Evolutionary conservation across 805 yeast genomes (phyloP).

Genomic region (Metschnikowia borealis): DNA sequence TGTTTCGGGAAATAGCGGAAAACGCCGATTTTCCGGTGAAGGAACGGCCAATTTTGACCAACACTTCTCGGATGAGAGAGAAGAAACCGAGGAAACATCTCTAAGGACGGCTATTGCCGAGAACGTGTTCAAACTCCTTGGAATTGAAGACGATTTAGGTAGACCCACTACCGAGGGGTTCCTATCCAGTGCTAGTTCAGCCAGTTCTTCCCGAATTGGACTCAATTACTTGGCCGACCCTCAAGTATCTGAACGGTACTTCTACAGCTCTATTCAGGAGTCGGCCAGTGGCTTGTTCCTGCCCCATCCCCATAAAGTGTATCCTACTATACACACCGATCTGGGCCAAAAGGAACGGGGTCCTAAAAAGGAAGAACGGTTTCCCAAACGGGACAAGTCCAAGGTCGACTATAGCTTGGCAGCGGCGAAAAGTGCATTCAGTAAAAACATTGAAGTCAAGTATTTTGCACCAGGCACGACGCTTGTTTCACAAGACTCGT

Average conservation of each 20-base stretch:
- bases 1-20: not conserved
- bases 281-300: not conserved
- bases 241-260: slow-evolving; percentile 11
- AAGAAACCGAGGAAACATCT: slow-evolving; percentile 68
- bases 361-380: not conserved
- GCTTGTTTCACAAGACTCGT: slow-evolving; percentile 60
- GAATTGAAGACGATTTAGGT: slow-evolving; percentile 43
- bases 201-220: slow-evolving; percentile 30
- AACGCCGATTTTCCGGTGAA: not conserved
- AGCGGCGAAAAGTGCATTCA: slow-evolving; percentile 52
- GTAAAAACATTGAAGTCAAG: slow-evolving; percentile 55
- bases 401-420: slow-evolving; percentile 38
- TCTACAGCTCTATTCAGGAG: slow-evolving; percentile 20
- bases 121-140: slow-evolving; percentile 63
- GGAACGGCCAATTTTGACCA: not conserved
- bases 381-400: not conserved
- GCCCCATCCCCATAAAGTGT: slow-evolving; percentile 22
- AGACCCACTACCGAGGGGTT: slow-evolving; percentile 2
- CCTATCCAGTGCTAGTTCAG: slow-evolving; percentile 12
- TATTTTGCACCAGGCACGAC: slow-evolving; percentile 49
- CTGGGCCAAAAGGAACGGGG: not conserved
- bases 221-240: slow-evolving; percentile 21
- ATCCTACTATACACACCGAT: slow-evolving; percentile 27
- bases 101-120: slow-evolving; percentile 64
- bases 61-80: slow-evolving; percentile 51